These are phyloP conservation scores for Coniferiporia sulphurascens DNA, from an alignment of 1,284 basidiomycete species.

Conservation along the genomic window DNA sequence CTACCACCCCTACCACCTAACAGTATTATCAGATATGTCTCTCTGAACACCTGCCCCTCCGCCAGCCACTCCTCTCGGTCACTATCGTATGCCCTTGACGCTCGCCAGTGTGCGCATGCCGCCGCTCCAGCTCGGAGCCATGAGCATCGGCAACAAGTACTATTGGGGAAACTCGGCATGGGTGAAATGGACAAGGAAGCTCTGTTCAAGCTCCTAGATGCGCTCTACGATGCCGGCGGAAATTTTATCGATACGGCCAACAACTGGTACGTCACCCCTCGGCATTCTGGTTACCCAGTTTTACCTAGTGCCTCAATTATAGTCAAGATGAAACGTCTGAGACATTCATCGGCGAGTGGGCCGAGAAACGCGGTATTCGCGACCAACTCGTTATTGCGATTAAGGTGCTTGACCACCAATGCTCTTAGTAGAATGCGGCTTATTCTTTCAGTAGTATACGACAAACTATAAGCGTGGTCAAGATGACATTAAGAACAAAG, in stretches of 20 bases:
- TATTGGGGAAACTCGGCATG: not conserved
- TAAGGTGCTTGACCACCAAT: constrained; percentile 28
- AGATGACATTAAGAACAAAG: constrained; percentile 21
- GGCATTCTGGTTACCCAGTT: not conserved
- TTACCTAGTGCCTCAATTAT: not conserved
- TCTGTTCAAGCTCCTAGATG: constrained; percentile 26
- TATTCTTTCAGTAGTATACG: not conserved
- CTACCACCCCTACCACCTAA: too few relatives aligned
- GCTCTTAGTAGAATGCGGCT: not conserved
- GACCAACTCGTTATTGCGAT: constrained; percentile 45
- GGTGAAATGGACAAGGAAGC: not conserved
- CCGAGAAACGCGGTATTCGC: constrained; percentile 36
- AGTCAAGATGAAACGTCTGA: constrained; percentile 39
- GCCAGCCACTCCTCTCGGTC: constrained; percentile 20
- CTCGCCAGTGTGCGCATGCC: constrained; percentile 38
- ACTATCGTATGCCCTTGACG: constrained; percentile 38
- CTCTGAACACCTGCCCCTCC: not conserved
- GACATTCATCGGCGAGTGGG: constrained; percentile 43
- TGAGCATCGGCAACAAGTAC: constrained; percentile 39
- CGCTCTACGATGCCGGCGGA: constrained; percentile 28
- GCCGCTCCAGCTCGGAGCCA: constrained; percentile 40
- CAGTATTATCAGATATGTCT: not conserved
- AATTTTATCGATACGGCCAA: not conserved
- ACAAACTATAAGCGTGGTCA: constrained; percentile 19
- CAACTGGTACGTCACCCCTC: not conserved